These are phyloP conservation scores for Avena insularis DNA, from an alignment of 176 grass and related monocot genomes.

Conservation along the genomic window DNA sequence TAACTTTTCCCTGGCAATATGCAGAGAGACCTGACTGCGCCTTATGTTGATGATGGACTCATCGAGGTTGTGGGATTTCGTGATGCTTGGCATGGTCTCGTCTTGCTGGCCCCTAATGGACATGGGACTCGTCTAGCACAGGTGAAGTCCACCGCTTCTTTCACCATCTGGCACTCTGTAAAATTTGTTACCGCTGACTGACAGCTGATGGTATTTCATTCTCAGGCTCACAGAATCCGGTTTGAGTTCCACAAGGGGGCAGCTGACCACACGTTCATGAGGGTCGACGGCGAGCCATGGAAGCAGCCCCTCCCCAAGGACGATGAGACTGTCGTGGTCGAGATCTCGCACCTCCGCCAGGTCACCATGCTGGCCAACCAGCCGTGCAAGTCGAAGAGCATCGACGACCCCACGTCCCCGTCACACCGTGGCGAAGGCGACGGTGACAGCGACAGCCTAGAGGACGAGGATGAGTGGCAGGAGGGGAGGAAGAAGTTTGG, in stretches of 20 bases:
- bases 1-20: constrained; percentile 36
- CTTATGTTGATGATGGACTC: constrained; percentile 79
- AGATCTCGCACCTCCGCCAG: constrained; percentile 83
- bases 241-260: constrained; percentile 90
- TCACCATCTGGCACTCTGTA: background rate
- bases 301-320: constrained; percentile 88
- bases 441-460: constrained; percentile 45
- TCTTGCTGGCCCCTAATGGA: constrained; percentile 85
- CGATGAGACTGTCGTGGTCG: constrained; percentile 74
- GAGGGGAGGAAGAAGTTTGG: constrained; percentile 78
- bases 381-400: constrained; percentile 70
- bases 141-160: constrained; percentile 40
- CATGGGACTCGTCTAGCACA: constrained; percentile 95
- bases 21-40: constrained; percentile 77
- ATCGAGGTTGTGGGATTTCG: constrained; percentile 93
- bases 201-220: background rate
- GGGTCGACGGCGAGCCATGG: constrained; percentile 95
- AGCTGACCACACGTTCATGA: constrained; percentile 81
- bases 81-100: constrained; percentile 89
- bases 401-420: constrained; percentile 53
- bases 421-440: constrained; percentile 13
- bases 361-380: constrained; percentile 73
- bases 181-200: background rate
- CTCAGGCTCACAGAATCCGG: constrained; percentile 68
- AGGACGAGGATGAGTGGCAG: constrained; percentile 70